Percentiles rank a stretch among this genome's conserved stretches.
Conservation (phyloP, 2,329 filamentous ascomycete genomes). For the Metarhizium robertsii region DNA sequence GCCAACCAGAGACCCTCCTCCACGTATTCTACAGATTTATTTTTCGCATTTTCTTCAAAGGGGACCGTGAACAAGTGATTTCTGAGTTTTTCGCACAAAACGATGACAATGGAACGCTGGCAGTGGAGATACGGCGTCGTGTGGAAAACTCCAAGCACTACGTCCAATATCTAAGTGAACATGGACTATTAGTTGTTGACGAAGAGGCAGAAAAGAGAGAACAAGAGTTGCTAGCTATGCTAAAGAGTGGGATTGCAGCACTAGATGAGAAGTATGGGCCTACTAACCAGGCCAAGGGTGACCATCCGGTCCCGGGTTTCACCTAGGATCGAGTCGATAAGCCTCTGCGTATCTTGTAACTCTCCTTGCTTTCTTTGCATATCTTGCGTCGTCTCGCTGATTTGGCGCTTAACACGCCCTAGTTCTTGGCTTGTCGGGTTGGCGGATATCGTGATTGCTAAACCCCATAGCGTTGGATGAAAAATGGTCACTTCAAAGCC, state of each 20-base stretch:
- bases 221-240: background rate
- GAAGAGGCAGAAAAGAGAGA: background rate
- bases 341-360: too few species aligned
- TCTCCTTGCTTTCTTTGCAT: too few species aligned
- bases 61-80: background rate
- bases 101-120: background rate
- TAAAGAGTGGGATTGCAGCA: background rate
- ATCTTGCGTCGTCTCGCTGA: too few species aligned
- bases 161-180: constrained; percentile 7
- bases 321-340: too few species aligned
- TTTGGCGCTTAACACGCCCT: too few species aligned
- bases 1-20: background rate
- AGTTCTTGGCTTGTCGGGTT: too few species aligned
- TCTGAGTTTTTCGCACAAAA: background rate
- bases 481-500: too few species aligned
- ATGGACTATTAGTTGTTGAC: background rate
- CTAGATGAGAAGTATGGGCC: background rate
- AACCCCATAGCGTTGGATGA: too few species aligned
- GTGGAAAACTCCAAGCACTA: constrained; percentile 6
- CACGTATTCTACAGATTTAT: background rate
- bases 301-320: too few species aligned
- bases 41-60: background rate
- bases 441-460: too few species aligned
- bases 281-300: background rate
- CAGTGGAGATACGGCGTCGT: constrained; percentile 1